Percentiles rank a stretch among this genome's conserved stretches.
Conservation (phyloP, 352 stramenopile genomes). For the Pythium myriotylum region DNA sequence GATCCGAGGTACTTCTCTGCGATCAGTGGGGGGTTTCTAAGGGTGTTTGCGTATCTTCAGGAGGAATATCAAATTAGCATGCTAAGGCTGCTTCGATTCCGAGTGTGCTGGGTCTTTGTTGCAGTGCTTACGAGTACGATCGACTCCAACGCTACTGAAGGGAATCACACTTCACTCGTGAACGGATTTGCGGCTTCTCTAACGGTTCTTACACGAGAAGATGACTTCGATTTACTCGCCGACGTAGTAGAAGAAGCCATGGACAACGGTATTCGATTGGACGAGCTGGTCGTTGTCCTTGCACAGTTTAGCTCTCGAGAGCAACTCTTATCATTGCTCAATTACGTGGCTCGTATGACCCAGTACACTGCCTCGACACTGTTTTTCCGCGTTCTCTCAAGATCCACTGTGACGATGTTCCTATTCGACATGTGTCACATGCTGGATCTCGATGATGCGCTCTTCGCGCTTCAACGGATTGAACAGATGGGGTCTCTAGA, state of each 20-base stretch:
- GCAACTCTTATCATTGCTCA: slow-evolving; percentile 44
- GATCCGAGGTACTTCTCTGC: slow-evolving; percentile 19
- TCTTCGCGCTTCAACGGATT: slow-evolving; percentile 64
- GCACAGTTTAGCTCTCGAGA: slow-evolving; percentile 43
- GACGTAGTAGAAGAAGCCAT: slow-evolving; percentile 52
- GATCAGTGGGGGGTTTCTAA: slow-evolving; percentile 43
- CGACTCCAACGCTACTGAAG: not conserved
- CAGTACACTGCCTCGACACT: slow-evolving; percentile 28
- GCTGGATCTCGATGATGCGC: slow-evolving; percentile 61
- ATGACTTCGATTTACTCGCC: slow-evolving; percentile 40
- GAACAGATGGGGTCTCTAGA: slow-evolving; percentile 50
- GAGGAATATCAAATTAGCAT: slow-evolving; percentile 41
- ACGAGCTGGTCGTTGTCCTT: slow-evolving; percentile 54
- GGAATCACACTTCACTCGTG: slow-evolving; percentile 24
- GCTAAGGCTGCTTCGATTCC: slow-evolving; percentile 39
- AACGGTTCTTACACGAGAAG: slow-evolving; percentile 33
- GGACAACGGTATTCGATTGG: slow-evolving; percentile 33
- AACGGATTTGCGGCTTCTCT: slow-evolving; percentile 52
- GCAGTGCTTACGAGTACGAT: slow-evolving; percentile 36
- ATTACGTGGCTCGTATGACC: slow-evolving; percentile 44
- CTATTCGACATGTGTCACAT: slow-evolving; percentile 72
- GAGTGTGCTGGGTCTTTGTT: slow-evolving; percentile 55
- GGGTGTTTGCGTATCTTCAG: slow-evolving; percentile 47
- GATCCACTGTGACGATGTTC: slow-evolving; percentile 51
- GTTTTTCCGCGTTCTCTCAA: slow-evolving; percentile 58